Conservation (phyloP, 345 rosid genomes). For the Triadica sebifera region DNA sequence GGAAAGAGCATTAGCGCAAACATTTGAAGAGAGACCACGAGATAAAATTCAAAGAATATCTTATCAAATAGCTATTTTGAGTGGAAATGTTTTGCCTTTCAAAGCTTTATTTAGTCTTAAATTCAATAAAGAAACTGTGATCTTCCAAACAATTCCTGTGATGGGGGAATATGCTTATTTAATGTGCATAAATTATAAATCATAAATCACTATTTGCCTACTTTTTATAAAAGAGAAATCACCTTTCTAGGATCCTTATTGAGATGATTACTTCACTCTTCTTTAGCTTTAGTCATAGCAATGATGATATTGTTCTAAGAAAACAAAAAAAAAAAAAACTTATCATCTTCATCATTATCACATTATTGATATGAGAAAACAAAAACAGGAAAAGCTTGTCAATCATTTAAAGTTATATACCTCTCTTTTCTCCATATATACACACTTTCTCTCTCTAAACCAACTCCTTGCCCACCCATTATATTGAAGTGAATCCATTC, state of each 20-base stretch:
- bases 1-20: not conserved
- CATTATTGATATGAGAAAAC: constrained; percentile 13
- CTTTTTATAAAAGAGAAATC: not conserved
- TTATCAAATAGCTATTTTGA: not conserved
- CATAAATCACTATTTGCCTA: not conserved
- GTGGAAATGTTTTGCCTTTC: constrained; percentile 3
- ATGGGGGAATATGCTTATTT: constrained; percentile 8
- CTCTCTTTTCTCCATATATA: not conserved
- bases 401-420: not conserved
- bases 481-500: not conserved
- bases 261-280: too few species aligned
- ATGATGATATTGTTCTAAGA: too few species aligned
- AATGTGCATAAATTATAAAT: not conserved
- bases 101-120: not conserved
- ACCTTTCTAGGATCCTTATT: not conserved
- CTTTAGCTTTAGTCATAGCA: too few species aligned
- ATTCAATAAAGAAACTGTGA: not conserved
- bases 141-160: not conserved
- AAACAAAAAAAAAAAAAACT: too few species aligned
- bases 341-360: not conserved
- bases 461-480: not conserved
- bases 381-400: not conserved
- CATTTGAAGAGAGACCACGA: not conserved
- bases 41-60: not conserved
- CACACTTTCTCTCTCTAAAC: not conserved